A percentile compares a stretch with the other conserved stretches of the same genome.
Evolutionary conservation across 208 protist species (phyloP).

Genomic region (Porcisia hertigi): DNA sequence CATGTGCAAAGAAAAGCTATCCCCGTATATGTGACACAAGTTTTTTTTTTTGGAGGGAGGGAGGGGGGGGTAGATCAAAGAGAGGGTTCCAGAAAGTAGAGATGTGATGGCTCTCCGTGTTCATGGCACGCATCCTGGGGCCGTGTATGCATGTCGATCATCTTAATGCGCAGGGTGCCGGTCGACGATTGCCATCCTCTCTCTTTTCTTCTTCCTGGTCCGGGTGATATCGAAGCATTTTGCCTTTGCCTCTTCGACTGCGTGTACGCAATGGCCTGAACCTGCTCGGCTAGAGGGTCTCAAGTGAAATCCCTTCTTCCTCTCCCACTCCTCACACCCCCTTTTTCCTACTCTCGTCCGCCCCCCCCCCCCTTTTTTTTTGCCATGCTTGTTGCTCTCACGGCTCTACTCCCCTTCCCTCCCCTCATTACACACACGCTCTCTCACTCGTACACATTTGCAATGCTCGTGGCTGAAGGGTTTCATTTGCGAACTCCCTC

Average conservation of each 20-base stretch:
- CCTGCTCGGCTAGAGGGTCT: neutral
- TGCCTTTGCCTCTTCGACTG: neutral
- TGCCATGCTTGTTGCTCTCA: neutral
- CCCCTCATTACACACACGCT: neutral
- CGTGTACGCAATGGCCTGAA: neutral
- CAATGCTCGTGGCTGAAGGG: neutral
- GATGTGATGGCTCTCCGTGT: neutral
- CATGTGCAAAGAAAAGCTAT: too few species aligned
- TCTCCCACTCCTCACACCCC: neutral
- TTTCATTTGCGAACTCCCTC: neutral
- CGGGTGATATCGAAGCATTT: neutral
- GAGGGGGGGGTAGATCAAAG: too few species aligned
- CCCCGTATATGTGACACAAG: too few species aligned
- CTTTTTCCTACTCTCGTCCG: neutral
- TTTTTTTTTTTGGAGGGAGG: too few species aligned
- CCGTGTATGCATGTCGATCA: neutral
- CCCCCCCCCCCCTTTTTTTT: neutral
- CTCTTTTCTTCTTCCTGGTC: neutral
- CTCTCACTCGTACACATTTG: neutral
- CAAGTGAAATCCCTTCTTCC: neutral
- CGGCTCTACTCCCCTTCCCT: too few species aligned
- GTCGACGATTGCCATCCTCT: neutral
- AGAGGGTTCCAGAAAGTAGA: too few species aligned
- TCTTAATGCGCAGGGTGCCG: neutral
- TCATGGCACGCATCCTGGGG: neutral